phyloP scores from a whole-genome alignment of 331 rosid genomes.

The Pyracantha coccinea region DNA sequence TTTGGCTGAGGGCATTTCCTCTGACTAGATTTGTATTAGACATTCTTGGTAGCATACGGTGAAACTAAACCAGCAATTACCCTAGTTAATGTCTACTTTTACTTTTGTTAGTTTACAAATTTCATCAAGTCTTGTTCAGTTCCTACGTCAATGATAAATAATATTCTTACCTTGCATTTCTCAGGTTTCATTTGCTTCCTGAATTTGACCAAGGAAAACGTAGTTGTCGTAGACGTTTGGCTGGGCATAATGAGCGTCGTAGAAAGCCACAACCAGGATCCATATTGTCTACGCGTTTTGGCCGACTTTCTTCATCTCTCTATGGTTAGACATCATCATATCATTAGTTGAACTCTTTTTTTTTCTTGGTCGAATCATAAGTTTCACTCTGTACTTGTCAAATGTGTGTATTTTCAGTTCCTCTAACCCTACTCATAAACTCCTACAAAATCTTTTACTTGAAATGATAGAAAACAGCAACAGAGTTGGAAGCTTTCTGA shows the following conservation, averaged over 20 bases:
- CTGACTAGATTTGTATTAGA: too few relatives aligned
- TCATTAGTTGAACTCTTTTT: neutral
- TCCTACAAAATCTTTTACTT: neutral
- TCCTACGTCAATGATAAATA: neutral
- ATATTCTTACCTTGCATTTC: neutral
- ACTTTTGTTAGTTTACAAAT: neutral
- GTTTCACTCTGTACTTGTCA: neutral
- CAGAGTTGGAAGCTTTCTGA: constrained; percentile 58
- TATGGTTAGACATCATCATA: constrained; percentile 42
- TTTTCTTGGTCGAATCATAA: too few relatives aligned
- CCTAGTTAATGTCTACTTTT: neutral
- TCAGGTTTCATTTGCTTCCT: constrained; percentile 87
- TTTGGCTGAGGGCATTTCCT: too few relatives aligned
- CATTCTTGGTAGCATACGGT: too few relatives aligned
- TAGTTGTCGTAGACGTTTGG: constrained; percentile 90
- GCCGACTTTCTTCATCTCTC: constrained; percentile 42
- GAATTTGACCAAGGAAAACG: constrained; percentile 95
- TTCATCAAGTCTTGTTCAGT: neutral
- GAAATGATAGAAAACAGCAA: constrained; percentile 41
- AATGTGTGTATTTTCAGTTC: neutral
- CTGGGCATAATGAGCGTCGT: constrained; percentile 93
- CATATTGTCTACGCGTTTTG: constrained; percentile 50
- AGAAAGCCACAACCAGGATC: constrained; percentile 89
- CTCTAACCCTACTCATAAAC: neutral
- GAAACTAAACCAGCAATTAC: too few relatives aligned